Base-by-base conservation (phyloP, 2,329 filamentous ascomycete species). In the Proliferodiscus dingleyae region DNA sequence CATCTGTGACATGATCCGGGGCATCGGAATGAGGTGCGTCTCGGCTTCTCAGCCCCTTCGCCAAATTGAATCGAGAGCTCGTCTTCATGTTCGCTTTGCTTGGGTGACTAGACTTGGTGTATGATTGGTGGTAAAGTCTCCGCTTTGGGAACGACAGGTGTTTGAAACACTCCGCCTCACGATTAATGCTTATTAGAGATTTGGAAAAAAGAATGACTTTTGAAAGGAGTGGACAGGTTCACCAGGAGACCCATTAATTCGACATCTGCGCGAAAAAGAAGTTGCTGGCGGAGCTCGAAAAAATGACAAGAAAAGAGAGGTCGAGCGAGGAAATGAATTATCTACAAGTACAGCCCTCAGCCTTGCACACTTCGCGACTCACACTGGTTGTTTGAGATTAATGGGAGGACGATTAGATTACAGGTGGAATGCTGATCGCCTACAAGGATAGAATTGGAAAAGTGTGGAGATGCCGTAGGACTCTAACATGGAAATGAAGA, bases 321-420 rank as follows among this genome's bases (percentile, higher is more conserved):
- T 41, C 9, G 5, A 15, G 18, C 32, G 39, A 21, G 18, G 41
- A 46, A 24, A 45, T 42, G 34, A 39, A 32, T 43, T 43, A 37
- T 43, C 32, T 43, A 26, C 30, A 36, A 11, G 6, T n/a, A 26
- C 41, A 10, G 9, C 16, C 19, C 11, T 39, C 43, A 34, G 43
- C 34, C 43, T 19, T 40, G 43, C 34, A 39, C 18, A 37, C 15
- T 18, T 26, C n/a, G 16, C 32, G 32, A 34, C 2, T 16, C 4
- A 16, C n/a, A 39, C 41, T 34, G 43, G 45, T 42, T 58, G 73
- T 78, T 75, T 77, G 74, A 75, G 68, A 67, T 72, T 72, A 64
- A 74, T 72, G 68, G 68, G 66, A 71, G 51, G 43, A 49, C 42
- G 44, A 49, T 68, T 66, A 61, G 57, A 63, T 62, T 57, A 32